phyloP scores from a whole-genome alignment of 1,139 yeast species.

The Meyerozyma sp. region DNA sequence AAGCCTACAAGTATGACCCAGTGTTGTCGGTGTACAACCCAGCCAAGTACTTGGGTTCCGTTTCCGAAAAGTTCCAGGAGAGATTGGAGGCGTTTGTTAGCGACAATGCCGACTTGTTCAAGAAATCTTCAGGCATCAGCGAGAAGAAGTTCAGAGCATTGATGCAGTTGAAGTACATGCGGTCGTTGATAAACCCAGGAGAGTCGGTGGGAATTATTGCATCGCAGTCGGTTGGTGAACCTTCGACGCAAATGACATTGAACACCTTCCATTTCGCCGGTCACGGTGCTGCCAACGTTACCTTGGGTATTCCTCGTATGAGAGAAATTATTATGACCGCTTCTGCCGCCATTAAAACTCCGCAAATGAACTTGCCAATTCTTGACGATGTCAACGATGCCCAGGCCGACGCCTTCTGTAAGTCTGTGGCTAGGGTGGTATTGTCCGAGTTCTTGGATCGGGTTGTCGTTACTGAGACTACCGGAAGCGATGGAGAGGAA shows the following conservation, averaged over 20 bases:
- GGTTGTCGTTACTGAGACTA: conserved; percentile 84
- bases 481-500: conserved; percentile 52
- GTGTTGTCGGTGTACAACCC: conserved; percentile 84
- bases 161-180: conserved; percentile 98
- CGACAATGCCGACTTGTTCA: conserved; percentile 49
- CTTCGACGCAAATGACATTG: conserved; percentile 98
- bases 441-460: conserved; percentile 86
- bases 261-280: conserved; percentile 99
- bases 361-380: conserved; percentile 94
- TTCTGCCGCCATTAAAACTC: conserved; percentile 89
- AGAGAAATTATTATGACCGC: conserved; percentile 99
- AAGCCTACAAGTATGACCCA: conserved; percentile 75
- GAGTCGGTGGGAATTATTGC: conserved; percentile 99
- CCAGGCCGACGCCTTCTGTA: conserved; percentile 90
- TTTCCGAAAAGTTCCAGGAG: conserved; percentile 83
- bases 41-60: conserved; percentile 84
- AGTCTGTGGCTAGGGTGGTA: conserved; percentile 78
- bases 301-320: conserved; percentile 99
- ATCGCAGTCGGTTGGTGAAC: conserved; percentile 98
- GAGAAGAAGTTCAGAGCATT: conserved; percentile 91
- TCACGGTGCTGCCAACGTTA: conserved; percentile 99
- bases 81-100: conserved; percentile 69
- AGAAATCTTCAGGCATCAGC: conserved; percentile 51
- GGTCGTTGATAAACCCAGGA: conserved; percentile 91
- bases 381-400: conserved; percentile 73